Conservation (phyloP, 1,139 yeast genomes). For the Hyphopichia pseudoburtonii region DNA sequence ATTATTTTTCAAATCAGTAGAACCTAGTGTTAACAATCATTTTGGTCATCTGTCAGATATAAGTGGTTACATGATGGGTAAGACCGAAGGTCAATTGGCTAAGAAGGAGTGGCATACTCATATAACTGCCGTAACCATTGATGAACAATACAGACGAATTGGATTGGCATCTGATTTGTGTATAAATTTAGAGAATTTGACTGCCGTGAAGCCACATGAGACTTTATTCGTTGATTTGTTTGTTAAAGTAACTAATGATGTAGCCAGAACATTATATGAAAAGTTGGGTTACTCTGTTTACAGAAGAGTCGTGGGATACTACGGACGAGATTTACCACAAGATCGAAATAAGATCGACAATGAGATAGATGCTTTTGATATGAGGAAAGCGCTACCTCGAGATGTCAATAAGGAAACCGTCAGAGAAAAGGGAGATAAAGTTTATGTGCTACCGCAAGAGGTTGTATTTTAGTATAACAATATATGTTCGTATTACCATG, state of each 20-base stretch:
- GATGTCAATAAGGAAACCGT: conserved; percentile 53
- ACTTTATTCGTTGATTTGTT: conserved; percentile 87
- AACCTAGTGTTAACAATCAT: conserved; percentile 24
- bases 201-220: conserved; percentile 64
- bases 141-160: conserved; percentile 76
- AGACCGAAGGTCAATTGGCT: conserved; percentile 74
- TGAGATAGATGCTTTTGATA: conserved; percentile 84
- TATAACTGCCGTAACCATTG: conserved; percentile 93
- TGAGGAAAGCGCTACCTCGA: conserved; percentile 65
- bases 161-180: conserved; percentile 84
- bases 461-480: conserved; percentile 36
- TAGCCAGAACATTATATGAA: conserved; percentile 82
- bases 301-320: conserved; percentile 88
- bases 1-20: conserved; percentile 73
- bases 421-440: conserved; percentile 57
- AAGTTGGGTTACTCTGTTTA: conserved; percentile 82
- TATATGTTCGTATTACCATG: background rate
- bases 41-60: conserved; percentile 28
- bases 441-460: conserved; percentile 64
- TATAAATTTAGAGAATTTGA: conserved; percentile 65
- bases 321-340: conserved; percentile 53
- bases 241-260: conserved; percentile 78
- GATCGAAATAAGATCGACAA: conserved; percentile 52
- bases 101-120: conserved; percentile 93
- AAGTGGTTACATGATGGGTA: conserved; percentile 92